These are phyloP conservation scores for Gossypium trilobum DNA, from an alignment of 441 rosid genomes.

Conservation along the genomic window DNA sequence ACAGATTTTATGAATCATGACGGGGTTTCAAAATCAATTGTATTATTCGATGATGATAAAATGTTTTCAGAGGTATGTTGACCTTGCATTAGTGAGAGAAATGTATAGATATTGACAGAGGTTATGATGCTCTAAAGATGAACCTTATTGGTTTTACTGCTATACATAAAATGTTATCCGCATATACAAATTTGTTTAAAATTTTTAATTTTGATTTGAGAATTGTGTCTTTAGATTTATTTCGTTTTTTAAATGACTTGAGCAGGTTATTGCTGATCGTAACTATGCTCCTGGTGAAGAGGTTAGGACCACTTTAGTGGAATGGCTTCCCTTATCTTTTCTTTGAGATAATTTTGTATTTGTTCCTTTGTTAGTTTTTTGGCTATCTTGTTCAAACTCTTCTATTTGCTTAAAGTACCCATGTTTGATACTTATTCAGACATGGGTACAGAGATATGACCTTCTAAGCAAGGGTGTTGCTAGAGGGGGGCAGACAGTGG, in stretches of 20 bases:
- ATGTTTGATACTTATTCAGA: neutral
- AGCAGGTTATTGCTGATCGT: slow-evolving; percentile 69
- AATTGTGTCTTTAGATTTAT: neutral
- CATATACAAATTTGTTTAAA: neutral
- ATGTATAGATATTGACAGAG: neutral
- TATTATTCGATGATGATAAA: slow-evolving; percentile 54
- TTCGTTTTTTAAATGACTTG: slow-evolving; percentile 15
- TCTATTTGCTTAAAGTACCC: neutral
- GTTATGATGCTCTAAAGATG: neutral
- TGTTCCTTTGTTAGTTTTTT: neutral
- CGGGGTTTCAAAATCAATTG: slow-evolving; percentile 55
- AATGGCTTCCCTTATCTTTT: neutral
- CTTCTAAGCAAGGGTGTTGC: neutral
- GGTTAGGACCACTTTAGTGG: slow-evolving; percentile 33
- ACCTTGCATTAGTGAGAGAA: slow-evolving; percentile 5
- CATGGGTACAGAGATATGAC: neutral
- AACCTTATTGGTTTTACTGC: neutral
- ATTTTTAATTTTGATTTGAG: neutral
- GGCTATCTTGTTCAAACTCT: neutral
- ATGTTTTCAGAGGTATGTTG: slow-evolving; percentile 57
- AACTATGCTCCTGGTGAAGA: slow-evolving; percentile 64
- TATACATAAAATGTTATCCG: neutral
- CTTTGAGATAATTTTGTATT: neutral
- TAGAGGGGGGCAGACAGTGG: too few relatives aligned
- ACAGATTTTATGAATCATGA: slow-evolving; percentile 86